phyloP scores from a whole-genome alignment of 225 moss, liverwort and hornwort species.

The Anthoceros angustus region DNA sequence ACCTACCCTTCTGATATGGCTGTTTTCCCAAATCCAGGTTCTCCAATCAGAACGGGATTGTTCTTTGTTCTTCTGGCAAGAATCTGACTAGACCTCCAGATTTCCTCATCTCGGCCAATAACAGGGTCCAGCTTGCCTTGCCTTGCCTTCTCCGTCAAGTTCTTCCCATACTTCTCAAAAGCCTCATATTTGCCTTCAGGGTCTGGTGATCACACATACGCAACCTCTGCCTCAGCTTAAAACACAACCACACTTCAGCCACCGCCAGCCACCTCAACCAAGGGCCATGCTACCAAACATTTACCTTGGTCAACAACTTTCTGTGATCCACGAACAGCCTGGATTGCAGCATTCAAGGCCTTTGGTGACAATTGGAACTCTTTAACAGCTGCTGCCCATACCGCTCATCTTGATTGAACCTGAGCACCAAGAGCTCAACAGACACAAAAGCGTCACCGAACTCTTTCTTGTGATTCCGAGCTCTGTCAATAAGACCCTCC shows the following conservation, averaged over 20 bases:
- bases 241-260: not conserved
- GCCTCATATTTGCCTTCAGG: conserved; percentile 94
- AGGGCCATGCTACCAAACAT: not conserved
- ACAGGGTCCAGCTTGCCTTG: conserved; percentile 94
- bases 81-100: conserved; percentile 84
- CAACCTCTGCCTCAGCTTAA: not conserved
- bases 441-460: conserved; percentile 74
- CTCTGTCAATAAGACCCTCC: conserved; percentile 68
- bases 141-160: conserved; percentile 94
- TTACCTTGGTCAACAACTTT: conserved; percentile 94
- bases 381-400: conserved; percentile 85
- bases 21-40: conserved; percentile 95
- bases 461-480: conserved; percentile 60
- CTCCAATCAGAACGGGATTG: conserved; percentile 91
- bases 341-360: conserved; percentile 47
- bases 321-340: conserved; percentile 69
- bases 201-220: conserved; percentile 19
- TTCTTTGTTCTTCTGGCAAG: conserved; percentile 90
- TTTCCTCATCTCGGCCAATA: conserved; percentile 95
- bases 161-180: conserved; percentile 85
- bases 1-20: conserved; percentile 98
- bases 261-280: not conserved
- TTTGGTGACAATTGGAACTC: conserved; percentile 58
- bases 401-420: conserved; percentile 61
- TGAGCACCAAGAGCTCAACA: conserved; percentile 76